These are phyloP conservation scores for Gentiana straminea DNA, from an alignment of 257 asterid species.

Conservation along the genomic window DNA sequence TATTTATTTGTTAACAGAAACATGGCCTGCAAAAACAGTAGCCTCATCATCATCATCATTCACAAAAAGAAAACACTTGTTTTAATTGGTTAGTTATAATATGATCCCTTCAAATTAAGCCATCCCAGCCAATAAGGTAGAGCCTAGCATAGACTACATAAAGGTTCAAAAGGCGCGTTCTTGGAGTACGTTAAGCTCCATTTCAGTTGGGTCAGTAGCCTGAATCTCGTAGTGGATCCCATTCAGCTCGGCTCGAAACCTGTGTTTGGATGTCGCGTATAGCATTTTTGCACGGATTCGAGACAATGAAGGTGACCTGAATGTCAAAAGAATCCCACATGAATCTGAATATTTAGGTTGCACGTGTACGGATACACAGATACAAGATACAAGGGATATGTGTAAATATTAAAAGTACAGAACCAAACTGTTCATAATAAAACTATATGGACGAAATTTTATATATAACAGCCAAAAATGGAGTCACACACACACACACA, in stretches of 20 bases:
- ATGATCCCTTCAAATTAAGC: too few relatives aligned
- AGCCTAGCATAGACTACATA: not conserved
- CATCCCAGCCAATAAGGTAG: too few relatives aligned
- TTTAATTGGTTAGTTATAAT: too few relatives aligned
- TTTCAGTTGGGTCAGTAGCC: conserved; percentile 35
- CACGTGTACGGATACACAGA: too few relatives aligned
- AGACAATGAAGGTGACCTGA: conserved; percentile 32
- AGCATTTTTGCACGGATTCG: conserved; percentile 33
- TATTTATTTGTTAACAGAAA: conserved; percentile 6
- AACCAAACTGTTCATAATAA: too few relatives aligned
- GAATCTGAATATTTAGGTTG: too few relatives aligned
- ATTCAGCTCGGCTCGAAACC: conserved; percentile 28
- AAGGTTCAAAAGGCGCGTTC: conserved; percentile 25
- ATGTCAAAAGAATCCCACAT: not conserved
- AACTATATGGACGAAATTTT: too few relatives aligned
- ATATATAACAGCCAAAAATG: not conserved
- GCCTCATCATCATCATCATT: not conserved
- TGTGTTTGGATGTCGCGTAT: conserved; percentile 31
- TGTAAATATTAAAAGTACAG: too few relatives aligned
- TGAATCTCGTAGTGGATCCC: conserved; percentile 33
- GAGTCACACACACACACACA: conserved; percentile 4
- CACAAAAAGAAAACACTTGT: too few relatives aligned
- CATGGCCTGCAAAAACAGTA: conserved; percentile 1
- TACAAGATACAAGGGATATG: too few relatives aligned
- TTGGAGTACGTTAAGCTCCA: conserved; percentile 33